Conservation (phyloP, 805 yeast species). For the Ogataea nonfermentans region DNA sequence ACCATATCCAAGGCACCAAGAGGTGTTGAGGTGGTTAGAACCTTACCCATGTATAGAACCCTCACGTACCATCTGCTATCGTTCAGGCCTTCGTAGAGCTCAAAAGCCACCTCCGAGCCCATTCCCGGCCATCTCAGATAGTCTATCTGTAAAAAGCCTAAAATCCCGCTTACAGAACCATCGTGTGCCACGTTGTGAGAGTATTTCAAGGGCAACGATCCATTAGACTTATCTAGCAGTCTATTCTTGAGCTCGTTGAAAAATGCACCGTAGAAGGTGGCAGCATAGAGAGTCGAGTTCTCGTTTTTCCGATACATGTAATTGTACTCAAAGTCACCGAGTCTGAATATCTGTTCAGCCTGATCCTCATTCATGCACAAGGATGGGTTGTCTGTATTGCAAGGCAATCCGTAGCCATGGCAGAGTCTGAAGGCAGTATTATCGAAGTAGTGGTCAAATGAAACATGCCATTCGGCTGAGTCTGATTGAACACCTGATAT, state of each 20-base stretch:
- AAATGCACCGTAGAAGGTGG: constrained; percentile 36
- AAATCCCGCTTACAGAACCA: constrained; percentile 36
- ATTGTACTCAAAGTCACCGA: constrained; percentile 46
- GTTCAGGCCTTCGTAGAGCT: constrained; percentile 33
- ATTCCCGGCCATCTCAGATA: constrained; percentile 46
- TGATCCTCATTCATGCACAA: constrained; percentile 30
- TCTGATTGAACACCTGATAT: constrained; percentile 28
- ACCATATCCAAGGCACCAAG: constrained; percentile 21
- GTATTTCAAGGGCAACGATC: constrained; percentile 31
- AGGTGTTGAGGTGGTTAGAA: constrained; percentile 20
- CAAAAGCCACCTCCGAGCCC: constrained; percentile 44
- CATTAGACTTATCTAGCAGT: constrained; percentile 30
- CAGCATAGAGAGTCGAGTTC: constrained; percentile 37
- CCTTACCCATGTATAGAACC: constrained; percentile 36
- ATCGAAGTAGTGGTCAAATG: constrained; percentile 42
- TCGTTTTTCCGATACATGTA: constrained; percentile 35
- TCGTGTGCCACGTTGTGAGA: constrained; percentile 44
- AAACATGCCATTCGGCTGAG: constrained; percentile 25
- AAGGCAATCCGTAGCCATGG: constrained; percentile 36
- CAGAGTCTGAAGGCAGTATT: constrained; percentile 41
- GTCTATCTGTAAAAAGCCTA: constrained; percentile 36
- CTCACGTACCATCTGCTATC: constrained; percentile 32
- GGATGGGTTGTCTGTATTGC: constrained; percentile 19
- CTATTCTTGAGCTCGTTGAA: constrained; percentile 36
- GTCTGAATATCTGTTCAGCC: constrained; percentile 40